Evolutionary conservation across 1,284 basidiomycete species (phyloP).

Genomic region (Ganoderma multipileum): DNA sequence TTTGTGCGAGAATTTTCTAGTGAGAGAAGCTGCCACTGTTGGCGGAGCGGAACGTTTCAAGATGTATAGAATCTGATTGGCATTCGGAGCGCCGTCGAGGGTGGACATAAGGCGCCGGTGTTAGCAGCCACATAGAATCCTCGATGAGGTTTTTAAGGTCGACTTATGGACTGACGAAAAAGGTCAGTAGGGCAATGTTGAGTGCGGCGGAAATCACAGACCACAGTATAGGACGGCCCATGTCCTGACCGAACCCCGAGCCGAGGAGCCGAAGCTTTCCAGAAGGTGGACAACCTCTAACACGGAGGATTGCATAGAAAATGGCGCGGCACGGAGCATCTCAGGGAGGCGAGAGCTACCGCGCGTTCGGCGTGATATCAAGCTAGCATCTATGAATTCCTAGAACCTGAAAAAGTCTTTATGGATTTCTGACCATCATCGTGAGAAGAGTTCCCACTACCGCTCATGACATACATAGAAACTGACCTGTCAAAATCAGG

Average conservation of each 20-base stretch:
- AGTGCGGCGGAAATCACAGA: not conserved
- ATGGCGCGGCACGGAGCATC: not conserved
- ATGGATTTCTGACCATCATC: not conserved
- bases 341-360: not conserved
- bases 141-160: not conserved
- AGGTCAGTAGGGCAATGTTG: not conserved
- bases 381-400: not conserved
- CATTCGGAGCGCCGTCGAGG: not conserved
- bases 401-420: not conserved
- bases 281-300: not conserved
- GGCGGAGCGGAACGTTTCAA: not conserved
- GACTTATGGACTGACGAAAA: not conserved
- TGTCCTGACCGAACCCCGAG: not conserved
- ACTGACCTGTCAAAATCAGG: not conserved
- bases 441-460: not conserved
- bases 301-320: not conserved
- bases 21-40: not conserved
- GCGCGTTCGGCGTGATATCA: not conserved
- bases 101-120: not conserved
- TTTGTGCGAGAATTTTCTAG: not conserved
- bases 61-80: not conserved
- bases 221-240: not conserved
- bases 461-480: not conserved
- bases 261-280: not conserved
- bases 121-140: not conserved